Evolutionary conservation across 208 protist species (phyloP).

Genomic region (Wallacemonas sp.): DNA sequence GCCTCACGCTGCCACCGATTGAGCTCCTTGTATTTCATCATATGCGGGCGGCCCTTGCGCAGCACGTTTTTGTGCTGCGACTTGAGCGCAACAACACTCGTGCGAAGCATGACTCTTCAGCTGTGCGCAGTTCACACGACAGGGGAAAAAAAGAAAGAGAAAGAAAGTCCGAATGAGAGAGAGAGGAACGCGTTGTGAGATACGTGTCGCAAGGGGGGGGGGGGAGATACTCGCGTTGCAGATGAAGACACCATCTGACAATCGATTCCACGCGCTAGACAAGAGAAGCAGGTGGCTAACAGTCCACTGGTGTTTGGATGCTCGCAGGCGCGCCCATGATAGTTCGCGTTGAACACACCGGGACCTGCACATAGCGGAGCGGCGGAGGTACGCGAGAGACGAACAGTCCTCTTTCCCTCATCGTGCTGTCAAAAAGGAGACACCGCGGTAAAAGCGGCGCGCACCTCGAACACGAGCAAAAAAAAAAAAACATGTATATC

Average conservation of each 20-base stretch:
- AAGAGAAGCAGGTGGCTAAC: too few species aligned
- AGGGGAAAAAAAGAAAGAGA: slow-evolving; percentile 3
- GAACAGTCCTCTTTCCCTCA: too few species aligned
- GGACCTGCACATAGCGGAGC: too few species aligned
- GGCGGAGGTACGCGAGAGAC: too few species aligned
- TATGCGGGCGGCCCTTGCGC: slow-evolving; percentile 72
- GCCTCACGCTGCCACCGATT: slow-evolving; percentile 92
- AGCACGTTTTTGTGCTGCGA: slow-evolving; percentile 88
- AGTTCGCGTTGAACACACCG: too few species aligned
- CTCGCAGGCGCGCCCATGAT: too few species aligned
- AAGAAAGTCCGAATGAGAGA: slow-evolving; percentile 2
- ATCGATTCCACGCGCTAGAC: too few species aligned
- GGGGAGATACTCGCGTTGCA: neutral
- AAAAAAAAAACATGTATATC: slow-evolving; percentile 11
- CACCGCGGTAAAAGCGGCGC: neutral
- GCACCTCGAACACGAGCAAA: slow-evolving; percentile 11
- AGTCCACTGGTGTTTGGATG: too few species aligned
- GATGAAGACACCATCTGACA: too few species aligned
- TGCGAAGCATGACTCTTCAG: slow-evolving; percentile 43
- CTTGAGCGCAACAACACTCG: slow-evolving; percentile 39
- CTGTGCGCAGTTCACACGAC: neutral
- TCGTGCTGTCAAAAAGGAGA: neutral
- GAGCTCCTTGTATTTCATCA: slow-evolving; percentile 86
- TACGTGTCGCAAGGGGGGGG: neutral
- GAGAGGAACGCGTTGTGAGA: neutral